Conservation (phyloP, 1,139 yeast species). For the Geotrichum macrosporum region DNA sequence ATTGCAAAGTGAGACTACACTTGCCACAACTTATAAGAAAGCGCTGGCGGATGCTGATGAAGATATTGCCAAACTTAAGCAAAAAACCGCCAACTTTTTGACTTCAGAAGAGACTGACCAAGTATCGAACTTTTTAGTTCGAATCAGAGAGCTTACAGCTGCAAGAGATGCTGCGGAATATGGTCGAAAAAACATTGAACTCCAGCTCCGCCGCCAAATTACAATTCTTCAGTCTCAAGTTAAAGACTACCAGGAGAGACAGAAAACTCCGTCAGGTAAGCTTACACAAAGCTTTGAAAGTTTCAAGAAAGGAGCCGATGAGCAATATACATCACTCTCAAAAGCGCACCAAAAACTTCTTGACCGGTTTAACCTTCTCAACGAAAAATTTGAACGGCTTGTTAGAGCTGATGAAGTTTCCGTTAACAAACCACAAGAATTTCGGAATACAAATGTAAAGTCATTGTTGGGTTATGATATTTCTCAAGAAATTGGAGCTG, state of each 20-base stretch:
- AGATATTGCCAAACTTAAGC: conserved; percentile 23
- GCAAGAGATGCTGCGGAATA: conserved; percentile 21
- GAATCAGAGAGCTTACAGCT: conserved; percentile 6
- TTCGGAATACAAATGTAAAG: background rate
- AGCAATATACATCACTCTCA: conserved; percentile 26
- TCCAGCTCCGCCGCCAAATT: conserved; percentile 23
- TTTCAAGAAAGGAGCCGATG: conserved; percentile 25
- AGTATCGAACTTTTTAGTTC: conserved; percentile 8
- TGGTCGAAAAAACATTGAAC: conserved; percentile 22
- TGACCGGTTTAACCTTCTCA: conserved; percentile 24
- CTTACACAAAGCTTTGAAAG: conserved; percentile 24
- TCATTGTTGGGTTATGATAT: conserved; percentile 2
- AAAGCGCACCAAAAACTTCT: conserved; percentile 29
- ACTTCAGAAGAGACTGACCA: conserved; percentile 11
- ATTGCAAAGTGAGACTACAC: conserved; percentile 21
- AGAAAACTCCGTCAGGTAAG: conserved; percentile 18
- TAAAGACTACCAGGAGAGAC: conserved; percentile 21
- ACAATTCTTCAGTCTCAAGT: conserved; percentile 24
- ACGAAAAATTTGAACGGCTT: conserved; percentile 22
- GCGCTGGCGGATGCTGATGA: conserved; percentile 27
- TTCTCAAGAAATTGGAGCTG: background rate
- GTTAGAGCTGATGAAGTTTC: background rate
- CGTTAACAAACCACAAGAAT: background rate
- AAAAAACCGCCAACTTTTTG: conserved; percentile 9
- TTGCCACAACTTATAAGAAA: conserved; percentile 24